These are phyloP conservation scores for Erodium moschatum DNA, from an alignment of 441 rosid genomes.

Conservation along the genomic window DNA sequence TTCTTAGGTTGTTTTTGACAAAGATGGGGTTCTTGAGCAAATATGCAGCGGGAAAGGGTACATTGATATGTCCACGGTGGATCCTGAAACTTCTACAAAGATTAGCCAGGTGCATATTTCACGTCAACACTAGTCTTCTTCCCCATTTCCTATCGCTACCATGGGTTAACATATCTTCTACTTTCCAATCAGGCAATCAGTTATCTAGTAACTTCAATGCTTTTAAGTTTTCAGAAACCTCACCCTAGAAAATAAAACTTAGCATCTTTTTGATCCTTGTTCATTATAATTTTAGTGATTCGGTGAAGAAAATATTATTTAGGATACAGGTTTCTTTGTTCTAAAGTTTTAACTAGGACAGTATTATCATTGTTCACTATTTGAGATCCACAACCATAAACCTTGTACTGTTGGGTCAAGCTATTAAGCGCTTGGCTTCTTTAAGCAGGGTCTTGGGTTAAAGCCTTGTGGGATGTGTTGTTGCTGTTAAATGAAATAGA, in stretches of 20 bases:
- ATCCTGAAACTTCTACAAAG: constrained; percentile 71
- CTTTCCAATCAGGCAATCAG: neutral
- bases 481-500: neutral
- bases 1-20: constrained; percentile 73
- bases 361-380: neutral
- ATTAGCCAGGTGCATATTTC: constrained; percentile 48
- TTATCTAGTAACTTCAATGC: neutral
- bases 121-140: neutral
- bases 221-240: neutral
- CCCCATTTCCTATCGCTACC: neutral
- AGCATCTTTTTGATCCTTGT: neutral
- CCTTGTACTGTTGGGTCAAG: neutral
- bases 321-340: neutral
- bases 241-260: neutral
- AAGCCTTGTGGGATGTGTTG: neutral
- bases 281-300: neutral
- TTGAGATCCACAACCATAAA: neutral
- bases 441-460: neutral
- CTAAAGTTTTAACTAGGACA: neutral
- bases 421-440: neutral
- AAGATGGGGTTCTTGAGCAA: constrained; percentile 72
- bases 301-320: neutral
- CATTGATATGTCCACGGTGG: constrained; percentile 93
- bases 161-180: neutral
- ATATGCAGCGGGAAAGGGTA: constrained; percentile 69